Evolutionary conservation across 768 basidiomycete species (phyloP).

Genomic region (Tubosaeta brunneosetosa): DNA sequence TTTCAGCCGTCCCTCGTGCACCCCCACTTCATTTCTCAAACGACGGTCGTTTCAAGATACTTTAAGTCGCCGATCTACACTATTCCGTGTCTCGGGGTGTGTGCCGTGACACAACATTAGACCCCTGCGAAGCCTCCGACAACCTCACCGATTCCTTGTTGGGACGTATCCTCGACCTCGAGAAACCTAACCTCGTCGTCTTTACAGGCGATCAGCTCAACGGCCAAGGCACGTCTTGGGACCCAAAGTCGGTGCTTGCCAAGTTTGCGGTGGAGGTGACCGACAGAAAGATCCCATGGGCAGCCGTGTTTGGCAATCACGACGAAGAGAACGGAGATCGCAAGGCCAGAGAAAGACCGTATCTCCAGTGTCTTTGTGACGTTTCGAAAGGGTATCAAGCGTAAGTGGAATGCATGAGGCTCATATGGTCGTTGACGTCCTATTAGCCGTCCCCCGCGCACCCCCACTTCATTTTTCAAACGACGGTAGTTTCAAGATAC

Average conservation of each 20-base stretch:
- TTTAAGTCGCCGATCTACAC: constrained; percentile 92
- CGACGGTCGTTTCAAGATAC: constrained; percentile 82
- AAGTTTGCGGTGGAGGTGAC: constrained; percentile 82
- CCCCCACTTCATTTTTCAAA: constrained; percentile 78
- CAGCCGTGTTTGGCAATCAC: constrained; percentile 92
- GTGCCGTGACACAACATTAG: constrained; percentile 65
- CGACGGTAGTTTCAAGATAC: constrained; percentile 82
- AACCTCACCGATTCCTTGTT: constrained; percentile 74
- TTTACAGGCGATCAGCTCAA: constrained; percentile 94
- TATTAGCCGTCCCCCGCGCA: constrained; percentile 60
- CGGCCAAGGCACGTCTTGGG: constrained; percentile 88
- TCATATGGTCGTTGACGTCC: constrained; percentile 1
- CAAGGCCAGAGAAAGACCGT: constrained; percentile 41
- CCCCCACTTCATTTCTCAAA: constrained; percentile 78
- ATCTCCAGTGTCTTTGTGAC: constrained; percentile 59
- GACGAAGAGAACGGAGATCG: constrained; percentile 68
- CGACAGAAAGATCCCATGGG: constrained; percentile 79
- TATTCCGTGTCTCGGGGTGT: constrained; percentile 75
- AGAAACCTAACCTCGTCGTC: constrained; percentile 88
- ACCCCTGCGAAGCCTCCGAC: constrained; percentile 62
- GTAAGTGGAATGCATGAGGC: constrained; percentile 40
- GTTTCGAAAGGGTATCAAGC: constrained; percentile 66
- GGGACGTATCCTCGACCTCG: constrained; percentile 61
- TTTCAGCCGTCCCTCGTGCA: constrained; percentile 60
- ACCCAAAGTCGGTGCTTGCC: constrained; percentile 78